Evolutionary conservation across 2,329 filamentous ascomycete species (phyloP).

Genomic region (Xylaria sp.): DNA sequence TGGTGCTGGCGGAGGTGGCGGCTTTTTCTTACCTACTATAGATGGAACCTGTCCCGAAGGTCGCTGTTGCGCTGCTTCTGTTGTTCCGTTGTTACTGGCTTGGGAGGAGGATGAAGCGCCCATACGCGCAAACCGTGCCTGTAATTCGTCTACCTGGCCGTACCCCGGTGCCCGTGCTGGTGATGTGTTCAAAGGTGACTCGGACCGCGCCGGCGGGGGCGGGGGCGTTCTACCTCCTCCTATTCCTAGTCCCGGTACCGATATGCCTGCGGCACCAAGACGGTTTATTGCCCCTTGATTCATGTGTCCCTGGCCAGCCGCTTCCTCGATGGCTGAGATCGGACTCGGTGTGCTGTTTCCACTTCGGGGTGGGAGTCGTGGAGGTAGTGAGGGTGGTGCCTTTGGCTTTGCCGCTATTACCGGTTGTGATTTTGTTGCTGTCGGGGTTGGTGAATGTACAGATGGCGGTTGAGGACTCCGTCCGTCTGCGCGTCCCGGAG

Average conservation of each 20-base stretch:
- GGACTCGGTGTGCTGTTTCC: conserved; percentile 58
- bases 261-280: conserved; percentile 78
- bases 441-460: conserved; percentile 2
- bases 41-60: conserved; percentile 21
- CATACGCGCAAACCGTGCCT: conserved; percentile 72
- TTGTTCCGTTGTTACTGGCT: background rate
- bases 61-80: conserved; percentile 55
- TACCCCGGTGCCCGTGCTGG: conserved; percentile 28
- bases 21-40: conserved; percentile 61
- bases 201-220: conserved; percentile 46
- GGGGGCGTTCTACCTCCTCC: conserved; percentile 53
- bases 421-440: background rate
- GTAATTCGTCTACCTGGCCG: conserved; percentile 71
- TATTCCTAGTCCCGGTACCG: conserved; percentile 82
- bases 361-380: conserved; percentile 75
- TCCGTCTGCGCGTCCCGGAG: conserved; percentile 64
- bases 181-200: conserved; percentile 38
- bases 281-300: conserved; percentile 71
- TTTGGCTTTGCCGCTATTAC: conserved; percentile 30
- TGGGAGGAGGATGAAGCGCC: conserved; percentile 45
- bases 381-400: conserved; percentile 67
- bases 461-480: conserved; percentile 25
- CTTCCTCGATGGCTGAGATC: conserved; percentile 38
- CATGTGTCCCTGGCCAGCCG: conserved; percentile 49
- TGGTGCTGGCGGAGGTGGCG: conserved; percentile 55